Conservation (phyloP, 164 flowering plant genomes). For the Litsea cubeba region DNA sequence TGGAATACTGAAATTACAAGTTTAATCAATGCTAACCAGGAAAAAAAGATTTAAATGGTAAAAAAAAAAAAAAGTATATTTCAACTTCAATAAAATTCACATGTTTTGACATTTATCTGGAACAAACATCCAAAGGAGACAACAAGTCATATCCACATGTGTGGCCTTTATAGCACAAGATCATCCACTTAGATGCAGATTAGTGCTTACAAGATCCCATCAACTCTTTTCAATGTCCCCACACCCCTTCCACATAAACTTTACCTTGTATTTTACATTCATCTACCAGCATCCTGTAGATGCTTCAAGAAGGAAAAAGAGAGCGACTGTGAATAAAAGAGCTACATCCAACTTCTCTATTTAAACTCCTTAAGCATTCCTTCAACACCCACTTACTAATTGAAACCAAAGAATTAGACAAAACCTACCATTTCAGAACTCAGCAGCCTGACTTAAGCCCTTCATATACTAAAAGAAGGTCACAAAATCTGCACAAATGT, state of each 20-base stretch:
- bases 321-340: neutral
- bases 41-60: too few relatives aligned
- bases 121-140: too few relatives aligned
- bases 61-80: neutral
- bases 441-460: neutral
- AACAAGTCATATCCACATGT: slow-evolving; percentile 1
- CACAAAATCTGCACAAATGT: slow-evolving; percentile 19
- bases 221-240: too few relatives aligned
- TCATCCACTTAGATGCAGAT: neutral
- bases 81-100: neutral
- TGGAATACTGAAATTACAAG: too few relatives aligned
- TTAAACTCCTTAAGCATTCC: neutral
- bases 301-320: slow-evolving; percentile 15
- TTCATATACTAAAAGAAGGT: neutral
- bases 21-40: too few relatives aligned
- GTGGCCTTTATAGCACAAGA: slow-evolving; percentile 6
- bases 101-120: neutral
- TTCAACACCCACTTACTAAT: neutral
- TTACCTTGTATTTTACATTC: neutral
- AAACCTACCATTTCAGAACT: neutral
- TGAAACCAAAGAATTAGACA: too few relatives aligned
- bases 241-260: neutral
- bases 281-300: slow-evolving; percentile 5
- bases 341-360: neutral
- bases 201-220: too few relatives aligned